A percentile compares a stretch with the other conserved stretches of the same genome.
Conservation (phyloP, 352 stramenopile genomes). For the Hyaloperonospora brassicae region DNA sequence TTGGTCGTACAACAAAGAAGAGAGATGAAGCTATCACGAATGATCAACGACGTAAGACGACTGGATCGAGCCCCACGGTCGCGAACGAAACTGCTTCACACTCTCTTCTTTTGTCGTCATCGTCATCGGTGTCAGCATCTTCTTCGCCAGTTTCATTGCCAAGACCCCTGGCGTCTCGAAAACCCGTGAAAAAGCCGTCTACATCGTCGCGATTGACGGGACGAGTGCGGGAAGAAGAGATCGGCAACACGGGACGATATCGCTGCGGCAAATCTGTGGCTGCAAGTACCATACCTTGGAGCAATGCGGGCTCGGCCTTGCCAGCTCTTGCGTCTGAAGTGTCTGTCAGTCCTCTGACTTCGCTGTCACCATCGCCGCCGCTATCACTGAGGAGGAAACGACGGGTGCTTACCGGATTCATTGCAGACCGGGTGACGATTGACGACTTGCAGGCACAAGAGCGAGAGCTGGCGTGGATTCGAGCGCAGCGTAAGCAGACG, state of each 20-base stretch:
- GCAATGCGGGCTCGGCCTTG: background rate
- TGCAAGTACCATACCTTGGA: background rate
- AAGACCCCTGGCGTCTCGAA: slow-evolving; percentile 4
- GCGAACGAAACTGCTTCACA: slow-evolving; percentile 1
- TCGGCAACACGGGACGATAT: slow-evolving; percentile 6
- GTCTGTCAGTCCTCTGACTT: slow-evolving; percentile 1
- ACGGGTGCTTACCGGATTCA: slow-evolving; percentile 11
- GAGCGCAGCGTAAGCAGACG: slow-evolving; percentile 21
- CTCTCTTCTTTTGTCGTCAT: no score
- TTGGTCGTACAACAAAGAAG: background rate
- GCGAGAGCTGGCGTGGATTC: slow-evolving; percentile 32
- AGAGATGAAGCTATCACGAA: slow-evolving; percentile 5
- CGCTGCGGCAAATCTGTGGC: slow-evolving; percentile 15
- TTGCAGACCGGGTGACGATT: slow-evolving; percentile 21
- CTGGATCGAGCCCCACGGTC: background rate
- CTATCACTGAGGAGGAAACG: slow-evolving; percentile 20
- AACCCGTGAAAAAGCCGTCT: slow-evolving; percentile 2
- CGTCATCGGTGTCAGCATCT: slow-evolving; percentile 3
- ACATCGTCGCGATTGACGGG: background rate
- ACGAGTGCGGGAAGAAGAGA: slow-evolving; percentile 7
- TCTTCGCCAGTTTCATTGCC: slow-evolving; percentile 12
- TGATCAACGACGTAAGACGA: background rate
- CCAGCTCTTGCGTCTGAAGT: slow-evolving; percentile 2
- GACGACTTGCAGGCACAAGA: slow-evolving; percentile 35
- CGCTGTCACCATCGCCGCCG: slow-evolving; percentile 1